Evolutionary conservation across 2,329 filamentous ascomycete genomes (phyloP), one percentile per base, ranked within the genome.

Genomic region (Penicillium occitanis): DNA sequence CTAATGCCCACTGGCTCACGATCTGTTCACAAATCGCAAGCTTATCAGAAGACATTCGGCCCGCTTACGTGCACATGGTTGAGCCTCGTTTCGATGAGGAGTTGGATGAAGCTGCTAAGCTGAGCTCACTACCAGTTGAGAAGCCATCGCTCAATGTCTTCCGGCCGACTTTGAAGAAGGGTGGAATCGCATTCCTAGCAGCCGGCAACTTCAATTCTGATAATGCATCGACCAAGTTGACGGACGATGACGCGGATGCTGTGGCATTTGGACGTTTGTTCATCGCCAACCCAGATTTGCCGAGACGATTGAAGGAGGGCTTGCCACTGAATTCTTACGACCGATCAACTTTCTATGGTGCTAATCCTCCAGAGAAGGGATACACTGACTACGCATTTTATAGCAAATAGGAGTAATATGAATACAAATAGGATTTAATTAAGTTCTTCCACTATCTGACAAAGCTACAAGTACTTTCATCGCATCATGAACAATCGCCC

Each of bases 401-500:
- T 42, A 62, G 44, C 50, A 55, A 33, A 19, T 55, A 55, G 48
- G 17, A 35, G 17, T n/a, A 55, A 33, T 8, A 35, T 19, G 1
- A 33, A 17, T 19, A 46, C 17, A 5, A 35, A 19, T 19, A 3
- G n/a, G 10, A 19, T 10, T 11, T 19, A 19, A n/a, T 51, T 5
- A 51, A 28, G 30, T 62, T 51, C 30, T 33, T n/a, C 57, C 33
- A 28, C 37, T 44, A 44, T 51, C 25, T n/a, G 57, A 59, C 35
- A 59, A 44, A 28, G 28, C 35, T 44, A 59, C 57, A 48, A 89
- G 70, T 2, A 88, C 86, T 68, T 85, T 82, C 77, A 87, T 86
- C 0, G 84, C 86, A 70, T 87, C 84, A 68, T 88, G 85, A 4
- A 89, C 83, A 3, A 89, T 85, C 0, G 85, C 86, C 87, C 87